These are phyloP conservation scores for Eremomyces bilateralis DNA, from an alignment of 495 filamentous ascomycete species.

Conservation along the genomic window DNA sequence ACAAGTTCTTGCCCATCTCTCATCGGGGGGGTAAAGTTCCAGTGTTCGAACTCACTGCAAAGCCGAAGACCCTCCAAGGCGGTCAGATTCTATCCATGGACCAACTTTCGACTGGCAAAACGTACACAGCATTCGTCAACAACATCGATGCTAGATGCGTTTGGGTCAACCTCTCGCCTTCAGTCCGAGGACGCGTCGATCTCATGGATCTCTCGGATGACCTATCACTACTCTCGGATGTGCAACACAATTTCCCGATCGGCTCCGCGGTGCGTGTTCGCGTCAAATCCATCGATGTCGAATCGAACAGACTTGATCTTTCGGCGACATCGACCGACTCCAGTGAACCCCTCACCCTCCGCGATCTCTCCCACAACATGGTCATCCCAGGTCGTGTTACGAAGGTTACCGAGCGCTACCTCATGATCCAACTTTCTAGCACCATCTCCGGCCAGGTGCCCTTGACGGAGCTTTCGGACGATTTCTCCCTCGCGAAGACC, in stretches of 20 bases:
- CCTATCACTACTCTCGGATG: constrained; percentile 46
- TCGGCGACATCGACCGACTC: constrained; percentile 39
- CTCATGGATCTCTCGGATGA: constrained; percentile 73
- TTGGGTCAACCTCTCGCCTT: constrained; percentile 85
- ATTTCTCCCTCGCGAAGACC: constrained; percentile 55
- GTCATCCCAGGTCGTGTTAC: constrained; percentile 65
- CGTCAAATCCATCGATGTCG: constrained; percentile 52
- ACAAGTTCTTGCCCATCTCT: constrained; percentile 77
- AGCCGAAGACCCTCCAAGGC: constrained; percentile 35
- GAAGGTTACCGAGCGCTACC: constrained; percentile 58
- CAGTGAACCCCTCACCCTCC: constrained; percentile 34
- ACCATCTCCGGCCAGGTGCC: constrained; percentile 48
- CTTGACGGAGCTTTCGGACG: constrained; percentile 61
- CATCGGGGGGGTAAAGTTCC: constrained; percentile 56
- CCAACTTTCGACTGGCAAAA: constrained; percentile 47
- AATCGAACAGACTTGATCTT: constrained; percentile 58
- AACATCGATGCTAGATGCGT: constrained; percentile 54
- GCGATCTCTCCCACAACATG: constrained; percentile 51
- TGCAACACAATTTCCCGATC: constrained; percentile 67
- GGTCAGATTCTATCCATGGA: constrained; percentile 44
- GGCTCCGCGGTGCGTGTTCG: constrained; percentile 65
- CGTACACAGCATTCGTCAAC: constrained; percentile 67
- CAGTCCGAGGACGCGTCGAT: constrained; percentile 61
- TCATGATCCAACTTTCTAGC: constrained; percentile 72
- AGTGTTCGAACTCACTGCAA: constrained; percentile 79